Base-by-base conservation (phyloP, 2,329 filamentous ascomycete species). In the Lasiodiplodia theobromae region DNA sequence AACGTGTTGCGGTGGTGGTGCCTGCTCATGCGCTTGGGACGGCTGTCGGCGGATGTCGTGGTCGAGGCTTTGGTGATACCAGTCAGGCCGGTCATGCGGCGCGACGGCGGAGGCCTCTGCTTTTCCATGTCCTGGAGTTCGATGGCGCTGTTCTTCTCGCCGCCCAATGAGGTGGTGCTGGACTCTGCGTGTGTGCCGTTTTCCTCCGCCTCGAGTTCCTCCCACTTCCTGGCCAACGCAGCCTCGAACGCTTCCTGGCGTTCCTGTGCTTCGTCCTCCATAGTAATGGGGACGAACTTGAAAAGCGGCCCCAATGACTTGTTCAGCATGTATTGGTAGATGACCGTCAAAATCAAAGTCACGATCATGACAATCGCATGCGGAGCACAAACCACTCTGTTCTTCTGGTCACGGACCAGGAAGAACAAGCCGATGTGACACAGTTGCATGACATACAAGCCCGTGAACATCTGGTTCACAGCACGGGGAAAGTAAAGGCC, bases 381-480 rank as follows among this genome's bases (percentile, higher is more conserved):
- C 0, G 91, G 85, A 25, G 90, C 85, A 76, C 93, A 96, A 0
- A 86, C 82, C 8, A 84, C 82, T 0, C 83, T 75, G 0, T 83
- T 83, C 0, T 87, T 56, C 0, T 86, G 83, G 69, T 94, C 86
- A 47, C 83, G 77, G 2, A 91, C 88, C 25, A 97, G 84, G 80
- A 97, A 94, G 81, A 98, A 98, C 25, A 97, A 84, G 44, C 94
- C 96, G 54, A 97, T 90, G 68, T 98, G 85, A 73, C 91, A 94
- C 2, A 97, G 84, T 75, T 98, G 94, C 91, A 99, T 96, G 70
- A 97, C 89, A 75, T 99, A 99, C 0, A 99, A 82, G 0, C 96
- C 96, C 0, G 93, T 96, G 76, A 99, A 98, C 0, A 96, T 92
- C 77, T 97, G 95, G 76, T 97, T 97, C 81, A 98, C 92, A 0